Percentiles rank a stretch among this genome's conserved stretches.
Evolutionary conservation across 441 rosid species (phyloP).

Genomic region (Erodium trifolium): DNA sequence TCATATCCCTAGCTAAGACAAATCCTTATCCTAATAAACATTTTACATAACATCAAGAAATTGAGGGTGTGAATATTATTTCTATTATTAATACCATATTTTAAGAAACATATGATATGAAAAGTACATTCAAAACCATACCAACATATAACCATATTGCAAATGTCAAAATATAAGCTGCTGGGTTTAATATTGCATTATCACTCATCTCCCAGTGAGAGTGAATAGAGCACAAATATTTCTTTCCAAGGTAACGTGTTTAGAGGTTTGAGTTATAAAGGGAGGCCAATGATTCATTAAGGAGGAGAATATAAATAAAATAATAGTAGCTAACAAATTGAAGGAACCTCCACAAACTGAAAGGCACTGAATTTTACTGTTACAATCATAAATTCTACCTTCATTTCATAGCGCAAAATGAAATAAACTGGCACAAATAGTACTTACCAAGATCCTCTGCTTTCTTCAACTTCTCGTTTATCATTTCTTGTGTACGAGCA

Average conservation of each 20-base stretch:
- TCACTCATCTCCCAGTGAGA: too few species aligned
- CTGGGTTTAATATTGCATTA: not conserved
- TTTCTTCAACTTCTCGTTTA: slow-evolving; percentile 90
- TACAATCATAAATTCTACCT: not conserved
- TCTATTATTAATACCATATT: not conserved
- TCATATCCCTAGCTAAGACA: not conserved
- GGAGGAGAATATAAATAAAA: not conserved
- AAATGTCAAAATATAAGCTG: not conserved
- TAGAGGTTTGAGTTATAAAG: not conserved
- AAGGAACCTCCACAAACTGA: too few species aligned
- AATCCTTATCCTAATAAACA: not conserved
- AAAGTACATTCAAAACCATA: not conserved
- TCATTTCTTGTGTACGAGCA: slow-evolving; percentile 96
- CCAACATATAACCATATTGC: not conserved
- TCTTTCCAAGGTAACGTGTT: not conserved
- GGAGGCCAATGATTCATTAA: not conserved
- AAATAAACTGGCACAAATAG: not conserved
- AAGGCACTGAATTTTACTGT: not conserved
- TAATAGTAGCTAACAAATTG: too few species aligned
- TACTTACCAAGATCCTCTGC: slow-evolving; percentile 91
- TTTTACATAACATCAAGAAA: not conserved
- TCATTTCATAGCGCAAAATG: not conserved
- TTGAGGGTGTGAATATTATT: not conserved
- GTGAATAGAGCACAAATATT: too few species aligned
- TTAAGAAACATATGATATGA: not conserved